Evolutionary conservation across 1,284 basidiomycete species (phyloP).

Genomic region (Leccinum pachyderme): DNA sequence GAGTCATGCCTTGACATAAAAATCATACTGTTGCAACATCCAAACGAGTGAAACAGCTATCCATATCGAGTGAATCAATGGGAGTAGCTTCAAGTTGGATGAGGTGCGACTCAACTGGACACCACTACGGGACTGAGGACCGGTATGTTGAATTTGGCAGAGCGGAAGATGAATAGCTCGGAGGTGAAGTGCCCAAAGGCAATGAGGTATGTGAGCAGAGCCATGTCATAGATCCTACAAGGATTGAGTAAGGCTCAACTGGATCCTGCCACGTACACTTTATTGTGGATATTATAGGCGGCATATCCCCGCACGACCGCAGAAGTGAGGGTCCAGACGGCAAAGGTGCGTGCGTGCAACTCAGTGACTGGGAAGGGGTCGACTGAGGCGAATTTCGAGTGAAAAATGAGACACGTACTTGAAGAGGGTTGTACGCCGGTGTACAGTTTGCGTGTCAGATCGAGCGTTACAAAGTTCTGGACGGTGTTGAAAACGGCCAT

Average conservation of each 20-base stretch:
- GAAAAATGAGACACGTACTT: conserved; percentile 26
- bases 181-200: conserved; percentile 88
- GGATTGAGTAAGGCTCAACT: conserved; percentile 10
- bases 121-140: conserved; percentile 82
- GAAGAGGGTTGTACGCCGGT: conserved; percentile 51
- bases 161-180: conserved; percentile 83
- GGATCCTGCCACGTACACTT: conserved; percentile 53
- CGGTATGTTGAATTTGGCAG: conserved; percentile 64
- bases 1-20: conserved; percentile 51
- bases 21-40: conserved; percentile 79
- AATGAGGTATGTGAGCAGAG: conserved; percentile 84
- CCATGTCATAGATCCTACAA: conserved; percentile 84
- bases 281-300: conserved; percentile 82
- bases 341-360: conserved; percentile 86
- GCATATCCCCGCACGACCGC: conserved; percentile 80
- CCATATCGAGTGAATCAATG: conserved; percentile 8
- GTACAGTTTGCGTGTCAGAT: conserved; percentile 78
- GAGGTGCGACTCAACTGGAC: conserved; percentile 68
- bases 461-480: conserved; percentile 79
- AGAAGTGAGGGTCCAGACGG: conserved; percentile 83
- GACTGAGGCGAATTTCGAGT: neutral
- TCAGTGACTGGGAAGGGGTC: conserved; percentile 63
- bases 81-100: neutral
- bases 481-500: conserved; percentile 81
- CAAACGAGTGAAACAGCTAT: conserved; percentile 71